A percentile compares a stretch with the other conserved stretches of the same genome.
These are phyloP conservation scores for Cucumis sativus DNA, from an alignment of 306 rosid species.

Conservation along the genomic window Cucumber_9930_V3 NC_026659.2:6111501-6112000, in stretches of 20 bases:
- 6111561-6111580: too few relatives aligned
- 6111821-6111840: conserved; percentile 26
- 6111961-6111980: too few relatives aligned
- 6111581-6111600: conserved; percentile 61
- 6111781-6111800: not conserved
- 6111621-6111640: conserved; percentile 48
- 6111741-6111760: not conserved
- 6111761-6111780: not conserved
- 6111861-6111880: conserved; percentile 77
- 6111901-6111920: conserved; percentile 58
- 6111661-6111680: conserved; percentile 14
- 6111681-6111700: conserved; percentile 51
- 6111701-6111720: conserved; percentile 57
- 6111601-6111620: conserved; percentile 70
- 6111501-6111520: too few relatives aligned
- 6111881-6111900: conserved; percentile 36
- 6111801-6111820: not conserved
- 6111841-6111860: conserved; percentile 68
- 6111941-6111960: not conserved
- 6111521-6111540: too few relatives aligned
- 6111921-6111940: not conserved
- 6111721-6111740: conserved; percentile 43
- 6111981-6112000: not conserved
- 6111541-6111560: too few relatives aligned
- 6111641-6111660: conserved; percentile 20